Percentiles rank a stretch among this genome's conserved stretches.
Evolutionary conservation across 73 alveolate species (phyloP).

Genomic region (Symbiodinium natans): DNA sequence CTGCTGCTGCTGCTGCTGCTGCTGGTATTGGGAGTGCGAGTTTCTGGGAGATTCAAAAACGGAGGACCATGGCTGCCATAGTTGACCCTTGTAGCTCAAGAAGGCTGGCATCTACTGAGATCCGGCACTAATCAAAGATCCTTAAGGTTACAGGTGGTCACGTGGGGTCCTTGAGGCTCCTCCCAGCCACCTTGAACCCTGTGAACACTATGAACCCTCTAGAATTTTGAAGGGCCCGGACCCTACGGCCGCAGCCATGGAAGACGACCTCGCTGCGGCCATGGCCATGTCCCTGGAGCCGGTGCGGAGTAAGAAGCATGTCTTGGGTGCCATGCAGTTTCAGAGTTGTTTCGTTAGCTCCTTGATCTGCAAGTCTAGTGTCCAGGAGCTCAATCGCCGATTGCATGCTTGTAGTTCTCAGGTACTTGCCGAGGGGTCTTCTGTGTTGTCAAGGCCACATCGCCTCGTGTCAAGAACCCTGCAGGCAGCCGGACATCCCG

Average conservation of each 20-base stretch:
- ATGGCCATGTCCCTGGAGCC: conserved; percentile 71
- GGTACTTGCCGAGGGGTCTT: neutral
- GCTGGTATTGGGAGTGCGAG: too few species aligned
- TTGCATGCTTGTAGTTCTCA: neutral
- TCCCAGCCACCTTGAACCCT: neutral
- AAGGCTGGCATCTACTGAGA: too few species aligned
- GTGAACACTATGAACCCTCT: neutral
- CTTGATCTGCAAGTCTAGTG: neutral
- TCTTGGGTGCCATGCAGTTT: too few species aligned
- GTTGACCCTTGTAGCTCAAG: neutral
- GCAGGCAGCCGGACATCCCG: neutral
- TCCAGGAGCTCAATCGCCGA: neutral
- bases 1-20: too few species aligned
- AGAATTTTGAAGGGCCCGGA: neutral
- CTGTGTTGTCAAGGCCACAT: too few species aligned
- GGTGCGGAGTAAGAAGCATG: neutral
- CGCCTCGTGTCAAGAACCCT: too few species aligned
- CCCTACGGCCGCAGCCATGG: neutral
- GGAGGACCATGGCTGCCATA: neutral
- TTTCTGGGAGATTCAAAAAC: too few species aligned
- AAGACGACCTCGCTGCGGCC: conserved; percentile 47
- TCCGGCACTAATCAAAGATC: too few species aligned
- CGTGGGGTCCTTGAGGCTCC: neutral
- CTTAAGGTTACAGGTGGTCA: too few species aligned
- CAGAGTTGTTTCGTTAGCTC: neutral